phyloP scores from a whole-genome alignment of 2,329 filamentous ascomycete genomes.

The Phoma sp. region DNA sequence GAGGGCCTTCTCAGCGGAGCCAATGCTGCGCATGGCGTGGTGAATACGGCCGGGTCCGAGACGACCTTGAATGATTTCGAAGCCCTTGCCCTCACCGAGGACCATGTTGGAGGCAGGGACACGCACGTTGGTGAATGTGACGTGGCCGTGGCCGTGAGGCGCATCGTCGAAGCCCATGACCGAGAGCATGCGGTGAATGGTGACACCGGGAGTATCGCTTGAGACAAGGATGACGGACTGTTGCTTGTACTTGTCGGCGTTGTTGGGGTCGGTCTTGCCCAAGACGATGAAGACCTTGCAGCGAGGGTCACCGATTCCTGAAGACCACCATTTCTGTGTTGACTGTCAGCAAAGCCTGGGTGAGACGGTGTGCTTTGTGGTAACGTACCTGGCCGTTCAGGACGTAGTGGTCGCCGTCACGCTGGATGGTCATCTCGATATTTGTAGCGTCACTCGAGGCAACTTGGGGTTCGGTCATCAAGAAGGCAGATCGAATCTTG shows the following conservation, averaged over 20 bases:
- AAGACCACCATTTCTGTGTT: conserved; percentile 97
- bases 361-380: no score
- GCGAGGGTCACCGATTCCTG: conserved; percentile 88
- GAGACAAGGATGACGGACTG: conserved; percentile 94
- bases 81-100: conserved; percentile 90
- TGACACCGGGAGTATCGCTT: conserved; percentile 80
- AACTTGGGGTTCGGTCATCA: conserved; percentile 92
- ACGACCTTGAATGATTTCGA: conserved; percentile 98
- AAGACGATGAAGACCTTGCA: conserved; percentile 96
- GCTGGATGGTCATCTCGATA: conserved; percentile 81
- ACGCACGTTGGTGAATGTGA: conserved; percentile 87
- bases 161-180: conserved; percentile 98
- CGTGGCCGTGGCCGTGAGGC: conserved; percentile 96
- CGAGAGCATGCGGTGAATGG: conserved; percentile 89
- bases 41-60: conserved; percentile 96
- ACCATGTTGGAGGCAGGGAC: conserved; percentile 86
- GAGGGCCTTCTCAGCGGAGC: conserved; percentile 86
- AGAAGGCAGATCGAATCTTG: conserved; percentile 85
- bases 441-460: conserved; percentile 93
- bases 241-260: conserved; percentile 82
- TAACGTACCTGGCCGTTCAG: conserved; percentile 79
- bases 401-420: conserved; percentile 87
- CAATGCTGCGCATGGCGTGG: conserved; percentile 95
- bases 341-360: not conserved
- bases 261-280: conserved; percentile 84